These are phyloP conservation scores for Ettlia oleoabundans DNA, from an alignment of 139 green algal genomes.

Conservation along the genomic window DNA sequence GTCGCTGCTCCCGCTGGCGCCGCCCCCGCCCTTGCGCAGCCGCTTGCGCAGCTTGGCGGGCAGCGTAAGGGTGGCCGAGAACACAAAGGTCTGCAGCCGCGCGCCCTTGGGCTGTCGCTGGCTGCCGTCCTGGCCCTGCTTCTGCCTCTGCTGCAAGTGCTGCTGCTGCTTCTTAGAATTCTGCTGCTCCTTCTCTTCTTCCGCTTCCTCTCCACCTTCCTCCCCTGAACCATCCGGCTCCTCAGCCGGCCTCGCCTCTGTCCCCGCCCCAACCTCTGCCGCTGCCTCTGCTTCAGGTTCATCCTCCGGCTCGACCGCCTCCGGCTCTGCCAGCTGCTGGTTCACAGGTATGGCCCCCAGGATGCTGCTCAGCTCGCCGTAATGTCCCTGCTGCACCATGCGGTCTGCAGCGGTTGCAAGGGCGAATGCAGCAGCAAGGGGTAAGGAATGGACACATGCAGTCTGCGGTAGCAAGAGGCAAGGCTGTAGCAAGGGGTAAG, in stretches of 20 bases:
- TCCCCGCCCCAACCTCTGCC: background rate
- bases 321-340: background rate
- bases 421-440: too few relatives aligned
- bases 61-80: slow-evolving; percentile 96
- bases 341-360: slow-evolving; percentile 61
- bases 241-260: background rate
- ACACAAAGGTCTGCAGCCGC: slow-evolving; percentile 93
- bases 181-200: slow-evolving; percentile 21
- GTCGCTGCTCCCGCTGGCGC: slow-evolving; percentile 62
- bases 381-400: slow-evolving; percentile 89
- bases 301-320: background rate
- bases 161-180: slow-evolving; percentile 19
- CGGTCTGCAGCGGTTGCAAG: slow-evolving; percentile 63
- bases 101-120: background rate
- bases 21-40: slow-evolving; percentile 70
- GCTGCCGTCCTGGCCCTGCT: background rate
- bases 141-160: background rate
- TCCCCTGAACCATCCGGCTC: slow-evolving; percentile 1
- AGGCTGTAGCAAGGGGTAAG: too few relatives aligned
- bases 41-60: slow-evolving; percentile 74
- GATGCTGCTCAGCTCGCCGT: slow-evolving; percentile 86
- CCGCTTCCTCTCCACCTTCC: slow-evolving; percentile 21
- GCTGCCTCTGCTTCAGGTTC: background rate
- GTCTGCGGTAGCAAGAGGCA: too few relatives aligned
- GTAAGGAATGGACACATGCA: too few relatives aligned